A percentile compares a stretch with the other conserved stretches of the same genome.
phyloP scores from a whole-genome alignment of 2,329 filamentous ascomycete genomes.

The Neonectria coccinea region DNA sequence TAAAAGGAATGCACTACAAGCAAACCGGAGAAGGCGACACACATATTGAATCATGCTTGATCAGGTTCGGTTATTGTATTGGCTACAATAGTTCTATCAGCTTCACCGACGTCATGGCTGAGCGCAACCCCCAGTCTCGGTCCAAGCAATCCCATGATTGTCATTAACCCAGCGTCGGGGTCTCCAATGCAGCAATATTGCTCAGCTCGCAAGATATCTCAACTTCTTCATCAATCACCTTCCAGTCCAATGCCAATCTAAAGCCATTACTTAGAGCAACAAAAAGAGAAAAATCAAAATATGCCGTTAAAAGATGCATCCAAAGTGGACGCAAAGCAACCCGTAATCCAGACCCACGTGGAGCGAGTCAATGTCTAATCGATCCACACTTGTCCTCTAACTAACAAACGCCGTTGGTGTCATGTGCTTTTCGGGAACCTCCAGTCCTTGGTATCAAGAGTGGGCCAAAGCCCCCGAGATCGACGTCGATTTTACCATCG shows the following conservation, averaged over 20 bases:
- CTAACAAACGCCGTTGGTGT: conserved; percentile 47
- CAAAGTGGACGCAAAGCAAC: conserved; percentile 42
- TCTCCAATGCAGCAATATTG: conserved; percentile 23
- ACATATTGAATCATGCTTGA: conserved; percentile 3
- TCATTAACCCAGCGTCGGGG: conserved; percentile 18
- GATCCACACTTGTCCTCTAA: conserved; percentile 45
- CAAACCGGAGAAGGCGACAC: neutral
- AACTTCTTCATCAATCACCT: conserved; percentile 24
- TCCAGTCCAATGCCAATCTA: conserved; percentile 42
- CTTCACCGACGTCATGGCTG: conserved; percentile 10
- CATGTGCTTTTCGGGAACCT: conserved; percentile 44
- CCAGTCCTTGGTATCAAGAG: conserved; percentile 26
- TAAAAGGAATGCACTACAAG: neutral
- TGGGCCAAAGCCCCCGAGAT: conserved; percentile 30
- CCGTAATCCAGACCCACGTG: conserved; percentile 43
- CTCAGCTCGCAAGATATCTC: conserved; percentile 24
- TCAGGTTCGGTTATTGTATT: conserved; percentile 20
- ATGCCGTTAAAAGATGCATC: conserved; percentile 32
- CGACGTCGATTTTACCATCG: conserved; percentile 59
- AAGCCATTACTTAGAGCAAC: conserved; percentile 45
- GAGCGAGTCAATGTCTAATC: conserved; percentile 44
- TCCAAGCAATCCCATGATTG: conserved; percentile 22
- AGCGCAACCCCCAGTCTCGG: conserved; percentile 8
- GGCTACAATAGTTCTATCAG: conserved; percentile 25
- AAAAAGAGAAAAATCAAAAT: conserved; percentile 34